Evolutionary conservation across 2,329 filamentous ascomycete species (phyloP).

Genomic region (Leptographium lundbergii): DNA sequence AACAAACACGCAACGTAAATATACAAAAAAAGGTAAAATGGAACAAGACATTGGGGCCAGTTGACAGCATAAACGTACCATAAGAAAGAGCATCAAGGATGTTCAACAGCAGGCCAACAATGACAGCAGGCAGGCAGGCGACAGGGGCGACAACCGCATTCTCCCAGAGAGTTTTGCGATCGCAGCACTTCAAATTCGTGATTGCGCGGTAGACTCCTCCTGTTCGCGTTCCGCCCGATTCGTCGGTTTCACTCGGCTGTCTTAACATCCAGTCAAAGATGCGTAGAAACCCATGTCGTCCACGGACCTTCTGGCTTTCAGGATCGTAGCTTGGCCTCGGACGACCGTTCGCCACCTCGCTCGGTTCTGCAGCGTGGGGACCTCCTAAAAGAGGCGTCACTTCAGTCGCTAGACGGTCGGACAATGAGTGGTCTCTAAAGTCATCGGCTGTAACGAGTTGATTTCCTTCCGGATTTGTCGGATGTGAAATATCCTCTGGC

Average conservation of each 20-base stretch:
- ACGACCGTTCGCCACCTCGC: constrained; percentile 13
- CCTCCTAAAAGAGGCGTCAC: constrained; percentile 32
- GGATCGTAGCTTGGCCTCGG: constrained; percentile 23
- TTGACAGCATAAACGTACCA: constrained; percentile 31
- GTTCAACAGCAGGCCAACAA: constrained; percentile 81
- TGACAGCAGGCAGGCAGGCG: constrained; percentile 68
- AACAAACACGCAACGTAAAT: not conserved
- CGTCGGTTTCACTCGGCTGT: not conserved
- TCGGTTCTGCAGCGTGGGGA: constrained; percentile 17
- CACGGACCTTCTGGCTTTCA: constrained; percentile 34
- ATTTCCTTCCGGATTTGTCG: not conserved
- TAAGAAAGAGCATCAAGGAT: constrained; percentile 92
- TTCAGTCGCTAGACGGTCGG: constrained; percentile 19
- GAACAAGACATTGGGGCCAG: not conserved
- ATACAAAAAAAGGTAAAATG: not conserved
- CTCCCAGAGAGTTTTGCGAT: constrained; percentile 51
- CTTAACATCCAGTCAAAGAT: constrained; percentile 2
- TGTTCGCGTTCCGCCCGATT: not conserved
- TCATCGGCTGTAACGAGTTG: not conserved
- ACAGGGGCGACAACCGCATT: constrained; percentile 53
- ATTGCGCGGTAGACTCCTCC: constrained; percentile 14
- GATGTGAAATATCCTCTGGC: not conserved
- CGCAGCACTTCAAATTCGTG: constrained; percentile 58
- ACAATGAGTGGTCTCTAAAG: too few relatives aligned
- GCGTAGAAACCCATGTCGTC: not conserved